Evolutionary conservation across 208 protist species (phyloP).

Genomic region (Trypanosoma caninum): DNA sequence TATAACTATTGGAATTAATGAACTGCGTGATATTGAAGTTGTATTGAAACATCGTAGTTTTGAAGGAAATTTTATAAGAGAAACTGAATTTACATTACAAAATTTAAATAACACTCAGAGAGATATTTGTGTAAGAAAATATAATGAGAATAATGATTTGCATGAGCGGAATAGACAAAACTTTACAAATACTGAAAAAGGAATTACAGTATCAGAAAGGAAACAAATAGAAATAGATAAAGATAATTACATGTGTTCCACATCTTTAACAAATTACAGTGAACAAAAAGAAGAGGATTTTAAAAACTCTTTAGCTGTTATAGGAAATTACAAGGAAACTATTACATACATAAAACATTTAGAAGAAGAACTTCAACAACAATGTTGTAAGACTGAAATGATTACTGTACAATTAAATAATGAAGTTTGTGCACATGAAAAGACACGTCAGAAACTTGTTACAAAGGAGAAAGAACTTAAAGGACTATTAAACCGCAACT

Average conservation of each 20-base stretch:
- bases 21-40: slow-evolving; percentile 31
- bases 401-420: background rate
- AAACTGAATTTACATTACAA: slow-evolving; percentile 19
- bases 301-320: background rate
- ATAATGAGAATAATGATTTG: slow-evolving; percentile 20
- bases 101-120: slow-evolving; percentile 27
- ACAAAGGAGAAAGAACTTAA: slow-evolving; percentile 6
- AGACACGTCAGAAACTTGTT: background rate
- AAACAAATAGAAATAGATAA: slow-evolving; percentile 14
- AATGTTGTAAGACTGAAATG: background rate
- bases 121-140: slow-evolving; percentile 30
- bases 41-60: slow-evolving; percentile 25
- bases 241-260: background rate
- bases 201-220: slow-evolving; percentile 6
- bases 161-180: slow-evolving; percentile 7
- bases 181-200: slow-evolving; percentile 1
- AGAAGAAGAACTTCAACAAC: background rate
- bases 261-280: background rate
- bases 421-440: slow-evolving; percentile 2
- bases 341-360: background rate
- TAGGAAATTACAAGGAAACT: background rate
- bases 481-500: background rate
- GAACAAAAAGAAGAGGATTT: background rate
- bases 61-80: slow-evolving; percentile 25
- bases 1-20: slow-evolving; percentile 31